Percentiles rank a stretch among this genome's conserved stretches.
phyloP scores from a whole-genome alignment of 1,284 basidiomycete genomes.

The Leccinum insolens region DNA sequence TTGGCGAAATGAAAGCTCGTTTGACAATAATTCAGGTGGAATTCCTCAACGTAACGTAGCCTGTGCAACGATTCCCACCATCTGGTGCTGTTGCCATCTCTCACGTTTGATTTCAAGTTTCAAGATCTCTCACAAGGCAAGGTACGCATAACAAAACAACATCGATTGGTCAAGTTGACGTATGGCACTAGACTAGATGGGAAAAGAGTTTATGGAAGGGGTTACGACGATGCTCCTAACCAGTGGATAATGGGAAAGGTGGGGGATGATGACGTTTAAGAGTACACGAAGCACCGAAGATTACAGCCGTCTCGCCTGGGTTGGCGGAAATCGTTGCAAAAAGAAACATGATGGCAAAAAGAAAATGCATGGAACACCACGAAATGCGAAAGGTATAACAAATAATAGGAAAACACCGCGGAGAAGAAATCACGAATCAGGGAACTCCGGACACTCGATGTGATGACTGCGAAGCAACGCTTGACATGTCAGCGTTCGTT shows the following conservation, averaged over 20 bases:
- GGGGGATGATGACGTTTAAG: slow-evolving; percentile 29
- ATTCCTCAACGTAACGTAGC: neutral
- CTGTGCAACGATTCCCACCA: neutral
- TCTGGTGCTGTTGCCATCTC: neutral
- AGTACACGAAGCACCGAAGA: slow-evolving; percentile 52
- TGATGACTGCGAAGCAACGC: slow-evolving; percentile 51
- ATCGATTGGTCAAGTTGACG: neutral
- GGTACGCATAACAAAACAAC: neutral
- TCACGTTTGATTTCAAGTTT: neutral
- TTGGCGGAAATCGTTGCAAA: slow-evolving; percentile 13
- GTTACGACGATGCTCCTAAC: slow-evolving; percentile 53
- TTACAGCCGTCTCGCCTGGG: slow-evolving; percentile 22
- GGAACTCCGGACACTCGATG: slow-evolving; percentile 46
- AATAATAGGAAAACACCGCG: slow-evolving; percentile 7
- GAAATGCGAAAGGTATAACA: slow-evolving; percentile 21
- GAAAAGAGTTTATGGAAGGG: slow-evolving; percentile 24
- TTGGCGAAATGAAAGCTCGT: neutral
- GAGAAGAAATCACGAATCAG: slow-evolving; percentile 31
- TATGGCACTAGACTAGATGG: neutral
- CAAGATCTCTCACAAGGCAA: slow-evolving; percentile 1
- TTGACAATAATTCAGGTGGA: too few species aligned
- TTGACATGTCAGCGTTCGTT: slow-evolving; percentile 49
- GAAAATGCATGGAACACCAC: slow-evolving; percentile 7
- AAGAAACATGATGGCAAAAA: slow-evolving; percentile 8
- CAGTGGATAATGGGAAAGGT: slow-evolving; percentile 40